These are phyloP conservation scores for Yueomyces sinensis DNA, from an alignment of 805 yeast genomes.

Conservation along the genomic window DNA sequence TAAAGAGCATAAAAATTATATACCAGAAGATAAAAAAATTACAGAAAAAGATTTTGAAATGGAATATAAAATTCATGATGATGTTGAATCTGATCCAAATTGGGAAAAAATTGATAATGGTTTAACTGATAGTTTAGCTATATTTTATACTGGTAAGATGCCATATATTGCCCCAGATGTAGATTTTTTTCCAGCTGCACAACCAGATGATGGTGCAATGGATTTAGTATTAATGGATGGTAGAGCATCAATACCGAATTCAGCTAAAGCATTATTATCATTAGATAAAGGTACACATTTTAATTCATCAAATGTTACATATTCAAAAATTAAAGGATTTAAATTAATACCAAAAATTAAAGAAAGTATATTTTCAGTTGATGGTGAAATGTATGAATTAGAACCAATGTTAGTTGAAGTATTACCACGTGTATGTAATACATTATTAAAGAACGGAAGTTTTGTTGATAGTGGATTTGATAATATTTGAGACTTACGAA, in stretches of 20 bases:
- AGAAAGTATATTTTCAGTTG: slow-evolving; percentile 56
- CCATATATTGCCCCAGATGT: slow-evolving; percentile 77
- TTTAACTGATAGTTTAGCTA: slow-evolving; percentile 39
- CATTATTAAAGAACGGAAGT: slow-evolving; percentile 46
- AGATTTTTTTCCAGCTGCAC: slow-evolving; percentile 85
- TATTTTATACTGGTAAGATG: slow-evolving; percentile 87
- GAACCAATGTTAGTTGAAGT: slow-evolving; percentile 78
- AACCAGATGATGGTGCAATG: slow-evolving; percentile 79
- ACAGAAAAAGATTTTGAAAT: slow-evolving; percentile 32
- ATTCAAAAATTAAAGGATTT: slow-evolving; percentile 67
- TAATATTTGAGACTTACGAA: slow-evolving; percentile 15
- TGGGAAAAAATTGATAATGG: slow-evolving; percentile 51
- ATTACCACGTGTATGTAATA: slow-evolving; percentile 48
- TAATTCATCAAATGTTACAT: slow-evolving; percentile 48
- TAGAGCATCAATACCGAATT: slow-evolving; percentile 40
- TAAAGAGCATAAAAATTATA: slow-evolving; percentile 20
- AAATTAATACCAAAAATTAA: slow-evolving; percentile 50
- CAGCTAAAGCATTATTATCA: slow-evolving; percentile 42
- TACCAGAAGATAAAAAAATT: slow-evolving; percentile 4
- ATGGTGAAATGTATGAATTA: slow-evolving; percentile 78
- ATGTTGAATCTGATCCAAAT: slow-evolving; percentile 41
- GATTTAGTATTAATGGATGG: slow-evolving; percentile 70
- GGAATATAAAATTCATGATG: slow-evolving; percentile 28
- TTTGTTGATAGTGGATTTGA: slow-evolving; percentile 43
- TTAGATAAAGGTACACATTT: slow-evolving; percentile 73